Conservation (phyloP, 768 basidiomycete species). For the Rhizopogon vesiculosus region DNA sequence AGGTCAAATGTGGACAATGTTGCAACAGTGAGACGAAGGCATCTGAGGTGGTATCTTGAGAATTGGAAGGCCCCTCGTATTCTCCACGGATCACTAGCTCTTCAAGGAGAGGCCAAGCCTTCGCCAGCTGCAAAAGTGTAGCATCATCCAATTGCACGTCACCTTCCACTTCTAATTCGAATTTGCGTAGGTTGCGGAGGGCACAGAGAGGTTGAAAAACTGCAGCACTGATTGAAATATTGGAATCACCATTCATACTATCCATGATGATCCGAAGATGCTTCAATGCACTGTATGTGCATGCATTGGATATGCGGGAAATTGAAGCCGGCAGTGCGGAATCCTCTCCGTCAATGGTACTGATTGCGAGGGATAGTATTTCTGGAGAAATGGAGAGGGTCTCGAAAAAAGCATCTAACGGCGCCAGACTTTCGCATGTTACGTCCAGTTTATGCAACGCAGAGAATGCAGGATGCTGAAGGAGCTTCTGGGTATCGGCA, state of each 20-base stretch:
- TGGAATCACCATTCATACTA: no score
- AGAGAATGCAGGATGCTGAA: background rate
- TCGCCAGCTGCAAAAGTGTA: background rate
- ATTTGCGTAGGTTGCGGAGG: background rate
- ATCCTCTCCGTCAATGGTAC: background rate
- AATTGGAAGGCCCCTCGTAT: background rate
- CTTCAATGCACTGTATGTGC: background rate
- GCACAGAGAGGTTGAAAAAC: background rate
- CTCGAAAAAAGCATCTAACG: background rate
- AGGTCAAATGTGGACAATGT: background rate
- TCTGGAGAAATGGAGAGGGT: background rate
- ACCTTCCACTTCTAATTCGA: background rate
- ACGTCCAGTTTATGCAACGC: background rate
- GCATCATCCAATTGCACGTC: background rate
- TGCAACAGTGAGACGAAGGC: background rate
- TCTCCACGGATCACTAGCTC: background rate
- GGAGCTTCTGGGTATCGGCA: background rate
- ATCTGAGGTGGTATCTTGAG: background rate
- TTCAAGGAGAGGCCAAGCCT: conserved; percentile 2
- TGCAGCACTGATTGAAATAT: background rate
- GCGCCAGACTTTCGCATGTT: background rate
- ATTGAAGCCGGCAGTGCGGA: background rate
- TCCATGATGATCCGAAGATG: background rate
- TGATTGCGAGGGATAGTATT: background rate
- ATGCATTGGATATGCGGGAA: background rate